Conservation (phyloP, 371 early-diverging fungal genomes). For the Apophysomyces variabilis region DNA sequence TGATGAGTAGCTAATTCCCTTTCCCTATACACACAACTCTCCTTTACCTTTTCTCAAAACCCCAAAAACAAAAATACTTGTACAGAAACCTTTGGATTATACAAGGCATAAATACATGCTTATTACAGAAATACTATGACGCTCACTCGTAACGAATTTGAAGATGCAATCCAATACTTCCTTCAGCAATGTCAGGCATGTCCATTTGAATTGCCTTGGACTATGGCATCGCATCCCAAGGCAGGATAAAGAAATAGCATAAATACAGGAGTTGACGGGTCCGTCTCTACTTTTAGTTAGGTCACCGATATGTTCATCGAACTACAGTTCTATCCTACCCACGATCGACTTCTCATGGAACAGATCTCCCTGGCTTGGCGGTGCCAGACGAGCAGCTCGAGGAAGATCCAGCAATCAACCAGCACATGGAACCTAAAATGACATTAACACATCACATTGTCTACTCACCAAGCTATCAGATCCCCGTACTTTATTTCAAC, state of each 20-base stretch:
- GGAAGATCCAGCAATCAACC: constrained; percentile 7
- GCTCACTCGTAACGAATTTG: constrained; percentile 12
- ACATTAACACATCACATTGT: constrained; percentile 69
- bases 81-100: too few species aligned
- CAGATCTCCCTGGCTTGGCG: neutral
- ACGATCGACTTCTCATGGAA: neutral
- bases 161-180: neutral
- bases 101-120: too few species aligned
- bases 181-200: constrained; percentile 3
- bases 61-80: too few species aligned
- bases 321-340: neutral
- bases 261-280: neutral
- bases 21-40: neutral
- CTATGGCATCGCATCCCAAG: neutral
- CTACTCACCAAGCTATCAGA: constrained; percentile 71
- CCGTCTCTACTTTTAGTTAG: neutral
- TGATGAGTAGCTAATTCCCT: constrained; percentile 10
- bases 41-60: neutral
- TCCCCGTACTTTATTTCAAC: constrained; percentile 74
- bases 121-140: neutral
- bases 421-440: constrained; percentile 9
- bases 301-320: neutral
- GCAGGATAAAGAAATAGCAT: neutral
- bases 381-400: neutral
- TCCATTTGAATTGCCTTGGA: neutral